Base-by-base conservation (phyloP, 1,139 yeast genomes). In the Kodamaea fungicola region DNA sequence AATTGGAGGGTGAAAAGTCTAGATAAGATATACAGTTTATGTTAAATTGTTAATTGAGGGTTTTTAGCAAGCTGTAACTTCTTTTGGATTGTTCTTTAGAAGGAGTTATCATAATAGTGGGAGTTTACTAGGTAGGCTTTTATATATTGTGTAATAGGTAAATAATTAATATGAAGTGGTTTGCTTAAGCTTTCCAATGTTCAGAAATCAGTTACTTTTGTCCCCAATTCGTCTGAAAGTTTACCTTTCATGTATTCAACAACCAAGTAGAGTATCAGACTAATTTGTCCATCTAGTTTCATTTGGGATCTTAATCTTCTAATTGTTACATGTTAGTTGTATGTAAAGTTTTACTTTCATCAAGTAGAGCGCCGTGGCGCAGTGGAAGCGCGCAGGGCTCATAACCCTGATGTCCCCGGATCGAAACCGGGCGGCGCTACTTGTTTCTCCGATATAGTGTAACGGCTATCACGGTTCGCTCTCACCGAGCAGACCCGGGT, bases 371-470 rank as follows among this genome's bases (percentile, higher is more conserved):
- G 85, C 81, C 79, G 88, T 85, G 94, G 92, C 95, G 95, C 95
- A 86, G 95, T 79, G 95, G 95, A 84, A 86, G 95, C 95, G 95
- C 94, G 95, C 95, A 83, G 95, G 94, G 94, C 94, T 84, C 94
- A 87, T 88, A 88, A 88, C 96, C 96, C 96, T 86, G 95, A 87
- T 83, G 96, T 86, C 96, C 94, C 81, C 74, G 94, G 96, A 88
- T 88, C 96, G 96, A 88, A 86, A 88, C 96, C 90, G 74, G 81
- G 94, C 92, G 85, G 85, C 94, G 96, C 96, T 87, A 86, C 9
- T 31, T 22, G 24, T 19, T 4, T 12, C n/a, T 35, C 23, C 82
- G 82, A 76, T 76, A 71, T 77, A 73, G 83, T 77, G 82, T 77
- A 77, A 76, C 79, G 83, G 83, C 78, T 77, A 78, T 77, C 83